A percentile compares a stretch with the other conserved stretches of the same genome.
phyloP scores from a whole-genome alignment of 129 eudicot species.

The Lonicera japonica region DNA sequence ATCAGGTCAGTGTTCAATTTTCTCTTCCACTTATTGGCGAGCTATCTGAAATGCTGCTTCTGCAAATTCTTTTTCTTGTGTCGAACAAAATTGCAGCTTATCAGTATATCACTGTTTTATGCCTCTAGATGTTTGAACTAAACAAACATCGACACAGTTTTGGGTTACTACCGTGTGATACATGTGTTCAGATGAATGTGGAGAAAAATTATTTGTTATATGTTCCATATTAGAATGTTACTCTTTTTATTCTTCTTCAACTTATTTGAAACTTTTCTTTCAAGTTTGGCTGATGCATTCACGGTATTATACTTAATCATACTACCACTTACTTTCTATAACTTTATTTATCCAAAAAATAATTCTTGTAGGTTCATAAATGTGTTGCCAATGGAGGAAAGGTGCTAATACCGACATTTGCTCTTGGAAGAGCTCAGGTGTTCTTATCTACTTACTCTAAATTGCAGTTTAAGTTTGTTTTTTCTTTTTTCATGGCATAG shows the following conservation, averaged over 20 bases:
- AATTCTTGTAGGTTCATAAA: conserved; percentile 59
- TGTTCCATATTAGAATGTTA: background rate
- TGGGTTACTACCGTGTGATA: background rate
- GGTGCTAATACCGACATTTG: conserved; percentile 89
- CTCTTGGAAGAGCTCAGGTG: conserved; percentile 96
- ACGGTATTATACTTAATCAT: background rate
- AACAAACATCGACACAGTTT: too few species aligned
- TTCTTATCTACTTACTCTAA: background rate
- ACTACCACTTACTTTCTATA: background rate
- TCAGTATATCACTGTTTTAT: too few species aligned
- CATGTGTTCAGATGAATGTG: background rate
- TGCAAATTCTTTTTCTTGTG: too few species aligned
- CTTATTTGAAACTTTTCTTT: background rate
- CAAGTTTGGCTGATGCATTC: background rate
- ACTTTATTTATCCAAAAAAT: background rate
- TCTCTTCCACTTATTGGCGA: too few species aligned
- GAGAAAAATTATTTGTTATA: background rate
- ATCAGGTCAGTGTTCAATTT: too few species aligned
- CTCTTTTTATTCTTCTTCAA: background rate
- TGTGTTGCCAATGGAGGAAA: conserved; percentile 91
- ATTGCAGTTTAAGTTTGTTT: background rate
- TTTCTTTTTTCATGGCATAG: background rate
- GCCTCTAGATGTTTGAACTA: too few species aligned
- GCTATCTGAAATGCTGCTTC: too few species aligned
- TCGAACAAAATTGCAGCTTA: too few species aligned